These are phyloP conservation scores for Geotrichum candidum DNA, from an alignment of 1,139 yeast species.

Conservation along the genomic window DNA sequence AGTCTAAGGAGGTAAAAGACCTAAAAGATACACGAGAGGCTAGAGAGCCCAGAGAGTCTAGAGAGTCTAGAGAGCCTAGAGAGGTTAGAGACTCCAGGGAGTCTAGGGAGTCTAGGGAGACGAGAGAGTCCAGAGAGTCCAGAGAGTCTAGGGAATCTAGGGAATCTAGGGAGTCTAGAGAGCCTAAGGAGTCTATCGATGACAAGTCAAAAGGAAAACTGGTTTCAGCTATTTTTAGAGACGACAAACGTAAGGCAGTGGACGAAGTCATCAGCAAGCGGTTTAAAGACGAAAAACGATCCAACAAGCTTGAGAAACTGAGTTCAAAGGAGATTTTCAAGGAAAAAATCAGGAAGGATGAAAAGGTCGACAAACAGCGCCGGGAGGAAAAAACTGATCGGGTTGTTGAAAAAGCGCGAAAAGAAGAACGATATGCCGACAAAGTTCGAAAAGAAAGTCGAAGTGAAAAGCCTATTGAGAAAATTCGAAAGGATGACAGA, in stretches of 20 bases:
- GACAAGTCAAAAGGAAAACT: conserved; percentile 11
- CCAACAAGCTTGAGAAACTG: not conserved
- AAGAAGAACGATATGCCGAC: conserved; percentile 1
- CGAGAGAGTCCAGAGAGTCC: not conserved
- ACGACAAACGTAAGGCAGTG: conserved; percentile 1
- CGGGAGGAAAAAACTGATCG: not conserved
- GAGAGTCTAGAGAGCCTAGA: not conserved
- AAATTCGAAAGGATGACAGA: not conserved
- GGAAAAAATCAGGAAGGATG: not conserved
- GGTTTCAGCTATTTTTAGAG: conserved; percentile 14
- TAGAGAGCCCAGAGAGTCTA: not conserved
- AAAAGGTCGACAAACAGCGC: not conserved
- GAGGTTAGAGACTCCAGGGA: not conserved
- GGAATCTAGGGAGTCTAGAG: not conserved
- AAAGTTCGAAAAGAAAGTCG: not conserved
- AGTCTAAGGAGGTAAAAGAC: not conserved
- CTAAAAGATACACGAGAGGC: not conserved
- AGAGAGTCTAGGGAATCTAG: not conserved
- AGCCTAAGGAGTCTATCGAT: not conserved
- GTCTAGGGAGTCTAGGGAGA: not conserved
- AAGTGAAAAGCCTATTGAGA: not conserved
- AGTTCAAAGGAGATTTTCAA: not conserved
- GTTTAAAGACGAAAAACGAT: not conserved
- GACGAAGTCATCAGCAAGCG: not conserved
- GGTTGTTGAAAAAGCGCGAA: not conserved